Conservation (phyloP, 202 grass and related monocot genomes). For the Bolboschoenoplectus hybrid region DNA sequence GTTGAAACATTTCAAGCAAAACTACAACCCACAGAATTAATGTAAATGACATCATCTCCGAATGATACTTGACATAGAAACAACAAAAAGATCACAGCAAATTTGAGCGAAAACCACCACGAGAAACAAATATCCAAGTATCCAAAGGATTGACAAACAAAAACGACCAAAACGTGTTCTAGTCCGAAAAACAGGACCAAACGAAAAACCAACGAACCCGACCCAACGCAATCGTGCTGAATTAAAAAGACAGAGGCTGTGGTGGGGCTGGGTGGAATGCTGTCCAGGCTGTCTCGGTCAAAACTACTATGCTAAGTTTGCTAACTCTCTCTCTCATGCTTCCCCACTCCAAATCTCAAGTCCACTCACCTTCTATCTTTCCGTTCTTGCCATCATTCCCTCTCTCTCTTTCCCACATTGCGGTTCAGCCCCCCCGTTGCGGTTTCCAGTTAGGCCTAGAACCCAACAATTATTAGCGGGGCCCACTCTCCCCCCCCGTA, state of each 20-base stretch:
- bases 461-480: slow-evolving; percentile 32
- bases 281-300: slow-evolving; percentile 43
- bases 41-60: too few relatives aligned
- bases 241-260: slow-evolving; percentile 8
- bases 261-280: slow-evolving; percentile 27
- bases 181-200: neutral
- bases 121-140: neutral
- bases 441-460: slow-evolving; percentile 42
- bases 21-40: neutral
- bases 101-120: neutral
- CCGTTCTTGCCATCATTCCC: slow-evolving; percentile 11
- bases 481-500: neutral
- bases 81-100: neutral
- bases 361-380: slow-evolving; percentile 13
- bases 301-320: slow-evolving; percentile 22
- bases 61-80: neutral
- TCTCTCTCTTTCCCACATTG: neutral
- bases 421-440: slow-evolving; percentile 27
- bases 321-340: too few relatives aligned
- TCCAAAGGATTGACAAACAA: neutral
- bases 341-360: slow-evolving; percentile 8
- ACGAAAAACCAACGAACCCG: neutral
- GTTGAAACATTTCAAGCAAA: neutral
- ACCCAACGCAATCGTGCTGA: slow-evolving; percentile 15
- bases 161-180: neutral